These are phyloP conservation scores for Globisporangium heterothallicum DNA, from an alignment of 352 stramenopile species.

Conservation along the genomic window DNA sequence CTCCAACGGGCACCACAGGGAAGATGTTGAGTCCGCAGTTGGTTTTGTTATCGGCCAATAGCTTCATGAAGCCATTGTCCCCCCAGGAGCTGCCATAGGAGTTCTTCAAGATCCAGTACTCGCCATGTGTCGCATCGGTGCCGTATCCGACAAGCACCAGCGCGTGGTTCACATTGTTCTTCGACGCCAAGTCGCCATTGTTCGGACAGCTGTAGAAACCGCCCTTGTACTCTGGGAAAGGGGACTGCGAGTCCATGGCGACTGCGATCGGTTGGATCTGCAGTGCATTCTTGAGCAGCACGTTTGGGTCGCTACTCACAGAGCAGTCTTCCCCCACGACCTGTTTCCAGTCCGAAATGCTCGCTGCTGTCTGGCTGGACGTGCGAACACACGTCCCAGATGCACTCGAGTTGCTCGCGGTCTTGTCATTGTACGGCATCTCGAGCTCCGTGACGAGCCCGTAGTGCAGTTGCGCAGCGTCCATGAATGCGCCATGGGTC, in stretches of 20 bases:
- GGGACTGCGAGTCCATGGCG: slow-evolving; percentile 59
- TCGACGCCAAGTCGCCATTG: slow-evolving; percentile 41
- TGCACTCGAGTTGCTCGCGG: neutral
- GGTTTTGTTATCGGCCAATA: slow-evolving; percentile 53
- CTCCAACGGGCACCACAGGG: slow-evolving; percentile 55
- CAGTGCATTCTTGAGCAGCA: slow-evolving; percentile 47
- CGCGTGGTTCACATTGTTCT: slow-evolving; percentile 68
- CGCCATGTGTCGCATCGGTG: slow-evolving; percentile 29
- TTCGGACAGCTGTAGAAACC: slow-evolving; percentile 66
- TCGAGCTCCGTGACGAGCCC: slow-evolving; percentile 57
- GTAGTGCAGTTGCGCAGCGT: slow-evolving; percentile 49
- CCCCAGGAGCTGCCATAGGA: slow-evolving; percentile 70
- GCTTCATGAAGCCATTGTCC: slow-evolving; percentile 53
- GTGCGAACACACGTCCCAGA: slow-evolving; percentile 1
- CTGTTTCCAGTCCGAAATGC: slow-evolving; percentile 63
- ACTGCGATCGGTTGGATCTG: slow-evolving; percentile 62
- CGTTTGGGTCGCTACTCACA: slow-evolving; percentile 35
- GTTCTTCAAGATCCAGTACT: slow-evolving; percentile 84
- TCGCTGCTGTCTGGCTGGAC: slow-evolving; percentile 47
- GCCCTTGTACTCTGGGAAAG: slow-evolving; percentile 58
- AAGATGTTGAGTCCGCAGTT: slow-evolving; percentile 79
- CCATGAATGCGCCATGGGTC: slow-evolving; percentile 74
- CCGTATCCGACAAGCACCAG: slow-evolving; percentile 60
- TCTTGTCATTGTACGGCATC: slow-evolving; percentile 62
- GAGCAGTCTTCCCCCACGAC: slow-evolving; percentile 50